Evolutionary conservation across 2,329 filamentous ascomycete species (phyloP).

Genomic region (Colletotrichum sp.): DNA sequence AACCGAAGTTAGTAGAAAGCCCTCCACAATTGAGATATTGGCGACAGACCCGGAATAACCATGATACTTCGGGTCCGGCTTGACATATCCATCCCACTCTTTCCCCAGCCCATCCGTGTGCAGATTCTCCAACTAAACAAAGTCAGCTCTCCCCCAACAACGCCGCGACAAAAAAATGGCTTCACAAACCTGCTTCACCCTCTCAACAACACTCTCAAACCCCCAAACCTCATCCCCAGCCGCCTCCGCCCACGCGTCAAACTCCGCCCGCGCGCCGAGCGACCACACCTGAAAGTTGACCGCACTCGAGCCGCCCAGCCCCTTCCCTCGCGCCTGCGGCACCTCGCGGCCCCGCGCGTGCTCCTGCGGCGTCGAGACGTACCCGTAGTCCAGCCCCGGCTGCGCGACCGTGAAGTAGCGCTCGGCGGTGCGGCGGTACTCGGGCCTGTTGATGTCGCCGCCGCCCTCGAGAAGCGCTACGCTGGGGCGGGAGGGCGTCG

Average conservation of each 20-base stretch:
- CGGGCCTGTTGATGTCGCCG: slow-evolving; percentile 46
- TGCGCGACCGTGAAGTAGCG: slow-evolving; percentile 58
- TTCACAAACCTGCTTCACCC: neutral
- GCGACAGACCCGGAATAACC: neutral
- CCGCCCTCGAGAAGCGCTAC: slow-evolving; percentile 69
- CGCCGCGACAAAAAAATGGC: too few species aligned
- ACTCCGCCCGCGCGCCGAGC: slow-evolving; percentile 63
- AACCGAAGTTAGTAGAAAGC: neutral
- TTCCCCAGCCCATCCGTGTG: neutral
- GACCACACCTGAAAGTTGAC: slow-evolving; percentile 62
- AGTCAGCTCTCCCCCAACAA: neutral
- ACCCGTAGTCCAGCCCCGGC: slow-evolving; percentile 56
- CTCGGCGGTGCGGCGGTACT: slow-evolving; percentile 53
- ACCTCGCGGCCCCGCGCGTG: slow-evolving; percentile 47
- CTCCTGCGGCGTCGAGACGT: slow-evolving; percentile 53
- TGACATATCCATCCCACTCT: slow-evolving; percentile 7
- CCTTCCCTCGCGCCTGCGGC: slow-evolving; percentile 55
- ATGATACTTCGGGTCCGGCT: neutral
- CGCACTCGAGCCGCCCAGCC: slow-evolving; percentile 55
- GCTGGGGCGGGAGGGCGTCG: slow-evolving; percentile 48
- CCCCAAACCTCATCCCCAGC: slow-evolving; percentile 58
- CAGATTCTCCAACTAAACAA: neutral
- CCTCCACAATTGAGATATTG: neutral
- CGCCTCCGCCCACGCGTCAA: slow-evolving; percentile 63
- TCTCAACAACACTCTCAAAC: neutral